These are phyloP conservation scores for Phytopythium cucurbitacearum DNA, from an alignment of 352 stramenopile genomes.

Conservation along the genomic window DNA sequence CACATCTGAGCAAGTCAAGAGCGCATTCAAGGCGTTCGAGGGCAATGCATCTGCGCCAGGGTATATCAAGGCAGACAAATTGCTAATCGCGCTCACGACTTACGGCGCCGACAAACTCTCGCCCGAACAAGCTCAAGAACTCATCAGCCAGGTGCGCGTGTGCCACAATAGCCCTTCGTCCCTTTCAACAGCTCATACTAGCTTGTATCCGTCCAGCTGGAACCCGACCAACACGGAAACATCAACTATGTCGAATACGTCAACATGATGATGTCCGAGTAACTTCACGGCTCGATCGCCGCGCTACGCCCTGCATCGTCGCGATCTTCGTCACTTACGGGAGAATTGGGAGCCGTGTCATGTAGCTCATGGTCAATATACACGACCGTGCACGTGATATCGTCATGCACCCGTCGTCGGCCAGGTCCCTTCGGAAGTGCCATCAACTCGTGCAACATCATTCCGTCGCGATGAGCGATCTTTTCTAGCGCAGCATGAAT, in stretches of 20 bases:
- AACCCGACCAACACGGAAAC: conserved; percentile 88
- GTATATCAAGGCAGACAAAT: conserved; percentile 80
- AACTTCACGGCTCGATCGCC: conserved; percentile 6
- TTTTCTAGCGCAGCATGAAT: conserved; percentile 74
- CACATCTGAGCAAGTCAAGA: conserved; percentile 91
- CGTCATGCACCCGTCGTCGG: conserved; percentile 63
- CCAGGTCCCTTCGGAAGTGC: conserved; percentile 40
- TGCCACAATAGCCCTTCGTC: background rate
- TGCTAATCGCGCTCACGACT: conserved; percentile 84
- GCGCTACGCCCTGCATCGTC: conserved; percentile 2
- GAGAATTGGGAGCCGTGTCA: background rate
- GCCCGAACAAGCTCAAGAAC: conserved; percentile 87
- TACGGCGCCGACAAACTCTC: conserved; percentile 91
- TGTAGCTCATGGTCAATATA: conserved; percentile 32
- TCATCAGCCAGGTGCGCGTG: conserved; percentile 78
- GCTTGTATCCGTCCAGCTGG: conserved; percentile 50
- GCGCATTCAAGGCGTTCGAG: conserved; percentile 83
- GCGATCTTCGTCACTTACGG: conserved; percentile 1
- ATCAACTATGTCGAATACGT: conserved; percentile 94
- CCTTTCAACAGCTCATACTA: background rate
- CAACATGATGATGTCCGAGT: conserved; percentile 94
- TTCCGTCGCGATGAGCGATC: conserved; percentile 55
- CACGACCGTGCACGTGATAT: conserved; percentile 79
- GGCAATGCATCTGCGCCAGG: conserved; percentile 54
- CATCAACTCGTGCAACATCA: conserved; percentile 70